Evolutionary conservation across 148 eudicot genomes (phyloP).

Genomic region (Linanthus parryae): DNA sequence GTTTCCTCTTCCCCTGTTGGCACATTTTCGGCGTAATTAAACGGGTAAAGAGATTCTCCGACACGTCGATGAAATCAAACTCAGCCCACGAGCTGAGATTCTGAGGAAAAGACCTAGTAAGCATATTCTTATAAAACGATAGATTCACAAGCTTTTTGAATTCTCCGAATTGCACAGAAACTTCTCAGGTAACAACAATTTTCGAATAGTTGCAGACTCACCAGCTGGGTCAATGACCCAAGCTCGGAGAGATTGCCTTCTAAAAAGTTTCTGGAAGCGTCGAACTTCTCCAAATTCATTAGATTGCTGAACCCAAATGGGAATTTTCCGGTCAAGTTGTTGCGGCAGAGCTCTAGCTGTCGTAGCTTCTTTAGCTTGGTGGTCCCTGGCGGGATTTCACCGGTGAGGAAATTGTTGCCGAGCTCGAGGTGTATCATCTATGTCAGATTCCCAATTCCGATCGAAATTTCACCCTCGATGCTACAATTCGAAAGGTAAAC

Average conservation of each 20-base stretch:
- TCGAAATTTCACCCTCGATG: constrained; percentile 49
- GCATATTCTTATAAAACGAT: constrained; percentile 52
- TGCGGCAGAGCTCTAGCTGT: constrained; percentile 50
- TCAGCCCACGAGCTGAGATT: constrained; percentile 68
- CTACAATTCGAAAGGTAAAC: constrained; percentile 60
- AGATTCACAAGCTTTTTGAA: constrained; percentile 47
- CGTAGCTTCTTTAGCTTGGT: constrained; percentile 37
- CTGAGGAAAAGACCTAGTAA: constrained; percentile 52
- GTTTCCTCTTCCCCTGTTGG: constrained; percentile 43
- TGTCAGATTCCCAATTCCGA: constrained; percentile 43
- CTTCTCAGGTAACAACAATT: constrained; percentile 44
- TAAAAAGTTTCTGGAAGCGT: constrained; percentile 44
- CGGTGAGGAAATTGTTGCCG: constrained; percentile 34
- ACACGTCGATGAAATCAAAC: constrained; percentile 62
- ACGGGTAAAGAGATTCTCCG: constrained; percentile 54
- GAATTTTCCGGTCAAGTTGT: constrained; percentile 41
- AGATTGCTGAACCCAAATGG: constrained; percentile 56
- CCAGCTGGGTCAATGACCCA: constrained; percentile 26
- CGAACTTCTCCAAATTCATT: constrained; percentile 37
- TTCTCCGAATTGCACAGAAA: constrained; percentile 67
- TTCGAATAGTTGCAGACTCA: constrained; percentile 42
- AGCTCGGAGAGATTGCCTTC: constrained; percentile 52
- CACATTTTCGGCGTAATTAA: constrained; percentile 75
- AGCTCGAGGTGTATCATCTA: constrained; percentile 40
- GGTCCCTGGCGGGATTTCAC: constrained; percentile 49